phyloP scores from a whole-genome alignment of 2,329 filamentous ascomycete species.

The Sporothrix variecibatus region DNA sequence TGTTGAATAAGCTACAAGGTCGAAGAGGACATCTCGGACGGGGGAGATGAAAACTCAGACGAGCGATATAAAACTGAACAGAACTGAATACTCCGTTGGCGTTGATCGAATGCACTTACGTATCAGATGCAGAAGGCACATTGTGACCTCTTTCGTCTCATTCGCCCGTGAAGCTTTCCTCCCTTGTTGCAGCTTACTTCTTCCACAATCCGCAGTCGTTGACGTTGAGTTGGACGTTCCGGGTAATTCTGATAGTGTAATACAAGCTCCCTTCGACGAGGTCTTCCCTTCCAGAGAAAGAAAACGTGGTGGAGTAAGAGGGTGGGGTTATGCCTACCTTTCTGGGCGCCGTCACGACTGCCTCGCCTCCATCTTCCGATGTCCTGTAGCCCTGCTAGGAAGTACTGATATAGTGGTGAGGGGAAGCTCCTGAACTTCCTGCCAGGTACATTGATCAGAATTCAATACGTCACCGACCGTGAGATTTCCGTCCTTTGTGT shows the following conservation, averaged over 20 bases:
- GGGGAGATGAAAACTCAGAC: too few species aligned
- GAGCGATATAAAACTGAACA: background rate
- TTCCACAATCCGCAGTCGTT: background rate
- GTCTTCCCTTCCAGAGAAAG: background rate
- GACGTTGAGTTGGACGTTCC: background rate
- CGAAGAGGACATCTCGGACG: too few species aligned
- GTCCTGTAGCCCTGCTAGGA: background rate
- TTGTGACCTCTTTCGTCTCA: background rate
- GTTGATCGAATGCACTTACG: background rate
- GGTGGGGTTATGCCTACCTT: slow-evolving; percentile 1
- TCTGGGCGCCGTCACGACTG: background rate
- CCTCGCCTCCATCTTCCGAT: slow-evolving; percentile 1
- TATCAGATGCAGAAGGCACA: background rate
- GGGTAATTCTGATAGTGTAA: slow-evolving; percentile 1
- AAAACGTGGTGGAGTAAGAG: slow-evolving; percentile 3
- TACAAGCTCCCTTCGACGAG: background rate
- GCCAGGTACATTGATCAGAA: background rate
- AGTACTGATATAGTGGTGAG: too few species aligned
- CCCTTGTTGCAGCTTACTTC: background rate
- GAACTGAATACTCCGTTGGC: background rate
- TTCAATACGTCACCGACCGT: slow-evolving; percentile 6
- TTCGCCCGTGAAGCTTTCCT: background rate
- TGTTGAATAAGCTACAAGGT: background rate
- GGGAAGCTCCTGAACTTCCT: background rate
- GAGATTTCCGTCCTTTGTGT: slow-evolving; percentile 8